A percentile compares a stretch with the other conserved stretches of the same genome.
Evolutionary conservation across 768 basidiomycete species (phyloP).

Genomic region (Cystobasidium onofrii): DNA sequence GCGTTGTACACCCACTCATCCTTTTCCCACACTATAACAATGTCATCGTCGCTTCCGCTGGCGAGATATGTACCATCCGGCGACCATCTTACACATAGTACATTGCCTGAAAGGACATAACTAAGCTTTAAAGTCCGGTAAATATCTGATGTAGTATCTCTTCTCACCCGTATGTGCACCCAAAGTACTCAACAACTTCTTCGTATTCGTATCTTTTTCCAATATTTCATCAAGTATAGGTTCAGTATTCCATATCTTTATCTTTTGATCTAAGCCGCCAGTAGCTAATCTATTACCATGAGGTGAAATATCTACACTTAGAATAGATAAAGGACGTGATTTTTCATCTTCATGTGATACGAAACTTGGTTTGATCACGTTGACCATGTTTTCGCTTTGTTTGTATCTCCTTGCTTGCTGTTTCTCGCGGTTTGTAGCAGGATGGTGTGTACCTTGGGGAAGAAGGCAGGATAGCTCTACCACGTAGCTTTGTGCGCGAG

Average conservation of each 20-base stretch:
- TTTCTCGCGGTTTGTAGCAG: no score
- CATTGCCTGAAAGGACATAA: slow-evolving; percentile 51
- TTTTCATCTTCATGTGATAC: slow-evolving; percentile 25
- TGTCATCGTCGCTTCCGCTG: slow-evolving; percentile 89
- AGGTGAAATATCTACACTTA: slow-evolving; percentile 48
- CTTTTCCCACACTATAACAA: slow-evolving; percentile 93
- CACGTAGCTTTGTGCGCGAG: no score
- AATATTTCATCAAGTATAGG: slow-evolving; percentile 77
- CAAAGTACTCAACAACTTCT: slow-evolving; percentile 80
- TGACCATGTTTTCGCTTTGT: not conserved
- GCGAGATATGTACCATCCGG: slow-evolving; percentile 88
- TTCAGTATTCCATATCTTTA: slow-evolving; percentile 94
- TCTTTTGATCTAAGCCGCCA: slow-evolving; percentile 87
- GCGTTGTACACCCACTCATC: slow-evolving; percentile 43
- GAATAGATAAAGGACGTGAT: slow-evolving; percentile 5
- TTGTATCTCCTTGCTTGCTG: no score
- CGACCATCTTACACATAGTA: slow-evolving; percentile 85
- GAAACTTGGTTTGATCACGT: slow-evolving; percentile 29
- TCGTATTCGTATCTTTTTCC: slow-evolving; percentile 57
- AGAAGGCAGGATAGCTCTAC: no score
- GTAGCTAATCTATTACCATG: slow-evolving; percentile 96
- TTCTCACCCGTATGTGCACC: slow-evolving; percentile 80
- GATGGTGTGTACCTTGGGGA: no score
- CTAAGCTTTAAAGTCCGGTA: no score
- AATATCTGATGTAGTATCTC: no score